Evolutionary conservation across 768 basidiomycete genomes (phyloP), one percentile per base, ranked within the genome.

Genomic region (Pisolithus tinctorius): DNA sequence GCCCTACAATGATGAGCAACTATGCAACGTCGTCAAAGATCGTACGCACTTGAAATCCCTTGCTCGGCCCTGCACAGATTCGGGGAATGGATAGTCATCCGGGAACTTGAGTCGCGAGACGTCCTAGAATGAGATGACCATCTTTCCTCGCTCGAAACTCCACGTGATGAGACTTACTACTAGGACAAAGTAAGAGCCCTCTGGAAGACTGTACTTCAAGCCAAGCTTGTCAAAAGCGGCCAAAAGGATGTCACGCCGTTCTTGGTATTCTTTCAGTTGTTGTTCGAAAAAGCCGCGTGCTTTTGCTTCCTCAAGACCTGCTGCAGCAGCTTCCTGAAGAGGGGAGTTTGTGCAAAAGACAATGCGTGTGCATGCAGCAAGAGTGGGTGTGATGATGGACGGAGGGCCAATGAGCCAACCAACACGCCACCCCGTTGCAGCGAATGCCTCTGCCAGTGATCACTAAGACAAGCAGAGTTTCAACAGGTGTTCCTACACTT

Each of bases 261-360:
- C 93, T 16, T 75, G 68, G 66, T 98, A 98, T 64, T 93, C 88
- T 14, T 68, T 62, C 10, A 78, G 64, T 60, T 97, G 93, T 5
- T 67, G 81, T 58, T 81, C 82, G 58, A 96, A 93, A 74, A 91
- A 98, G 26, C 74, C 65, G 49, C 80, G 80, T 58, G 86, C 70
- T 20, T 69, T 69, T 1, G 84, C 92, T 59, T 87, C 75, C 65
- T 96, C 95, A 16, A 97, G 75, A 20, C 92, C 94, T n/a, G 77
- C 75, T 4, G 95, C 94, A 16, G 83, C 84, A 13, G 94, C 95
- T 71, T 97, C 95, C 68, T 98, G 95, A 50, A 96, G 72, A 4
- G 94, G 95, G 3, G 93, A 92, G 69, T 95, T 96, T 49, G 85
- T 81, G 70, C 91, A 95, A 73, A 96, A 98, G 30, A 97, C 88